Percentiles rank a stretch among this genome's conserved stretches.
These are phyloP conservation scores for Magnusiomyces suaveolens DNA, from an alignment of 1,139 yeast genomes.

Conservation along the genomic window DNA sequence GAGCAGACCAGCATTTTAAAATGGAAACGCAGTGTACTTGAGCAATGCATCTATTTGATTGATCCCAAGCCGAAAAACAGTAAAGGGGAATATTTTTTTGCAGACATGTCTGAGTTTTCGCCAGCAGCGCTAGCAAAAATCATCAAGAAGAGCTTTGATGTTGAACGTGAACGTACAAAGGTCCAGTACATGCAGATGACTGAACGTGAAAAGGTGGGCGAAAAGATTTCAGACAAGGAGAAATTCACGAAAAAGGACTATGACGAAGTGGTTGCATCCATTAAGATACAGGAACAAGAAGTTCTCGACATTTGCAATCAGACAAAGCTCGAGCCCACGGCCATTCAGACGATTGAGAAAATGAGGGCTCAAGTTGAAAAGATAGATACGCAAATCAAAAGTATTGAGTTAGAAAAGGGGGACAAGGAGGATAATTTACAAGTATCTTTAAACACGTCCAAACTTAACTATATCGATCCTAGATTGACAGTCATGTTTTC, in stretches of 20 bases:
- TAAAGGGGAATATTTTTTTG: slow-evolving; percentile 43
- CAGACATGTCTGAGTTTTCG: slow-evolving; percentile 58
- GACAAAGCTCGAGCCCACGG: slow-evolving; percentile 48
- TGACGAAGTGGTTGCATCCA: slow-evolving; percentile 48
- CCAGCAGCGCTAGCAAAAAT: slow-evolving; percentile 55
- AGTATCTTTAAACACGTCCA: slow-evolving; percentile 87
- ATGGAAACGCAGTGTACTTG: slow-evolving; percentile 73
- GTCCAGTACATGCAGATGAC: slow-evolving; percentile 68
- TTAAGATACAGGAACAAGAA: slow-evolving; percentile 46
- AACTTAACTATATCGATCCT: slow-evolving; percentile 92
- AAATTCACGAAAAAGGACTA: slow-evolving; percentile 47
- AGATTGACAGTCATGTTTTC: slow-evolving; percentile 83
- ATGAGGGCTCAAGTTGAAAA: slow-evolving; percentile 62
- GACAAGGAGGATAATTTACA: slow-evolving; percentile 92
- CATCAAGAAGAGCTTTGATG: slow-evolving; percentile 45
- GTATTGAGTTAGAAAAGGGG: slow-evolving; percentile 63
- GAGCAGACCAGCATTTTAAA: slow-evolving; percentile 67
- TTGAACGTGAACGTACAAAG: slow-evolving; percentile 53
- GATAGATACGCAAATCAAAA: slow-evolving; percentile 60
- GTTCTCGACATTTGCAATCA: slow-evolving; percentile 53
- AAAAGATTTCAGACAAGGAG: slow-evolving; percentile 35
- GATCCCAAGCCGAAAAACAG: slow-evolving; percentile 47
- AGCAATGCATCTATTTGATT: slow-evolving; percentile 57
- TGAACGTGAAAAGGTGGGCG: slow-evolving; percentile 54
- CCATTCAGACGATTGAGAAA: slow-evolving; percentile 54